Evolutionary conservation across 176 grass and related monocot genomes (phyloP).

Genomic region (Carex kokanica): DNA sequence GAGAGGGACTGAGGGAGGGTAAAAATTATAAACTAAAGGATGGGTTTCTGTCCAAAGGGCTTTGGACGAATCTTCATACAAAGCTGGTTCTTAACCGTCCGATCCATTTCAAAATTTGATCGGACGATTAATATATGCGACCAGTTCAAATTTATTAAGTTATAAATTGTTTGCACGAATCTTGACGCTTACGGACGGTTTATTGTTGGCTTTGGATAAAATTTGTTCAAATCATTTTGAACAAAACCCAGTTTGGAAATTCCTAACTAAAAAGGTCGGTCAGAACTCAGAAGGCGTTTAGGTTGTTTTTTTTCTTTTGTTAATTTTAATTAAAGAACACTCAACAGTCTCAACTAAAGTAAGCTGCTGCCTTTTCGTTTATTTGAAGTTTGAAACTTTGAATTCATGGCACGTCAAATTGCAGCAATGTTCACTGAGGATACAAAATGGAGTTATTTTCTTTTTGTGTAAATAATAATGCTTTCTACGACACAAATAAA

Average conservation of each 20-base stretch:
- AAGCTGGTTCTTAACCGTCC: no score
- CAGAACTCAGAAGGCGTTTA: background rate
- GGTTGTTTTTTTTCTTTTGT: background rate
- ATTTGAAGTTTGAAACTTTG: slow-evolving; percentile 2
- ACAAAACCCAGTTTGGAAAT: background rate
- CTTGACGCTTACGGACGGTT: no score
- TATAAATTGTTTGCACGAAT: no score
- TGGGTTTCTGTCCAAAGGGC: no score
- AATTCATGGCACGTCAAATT: no score
- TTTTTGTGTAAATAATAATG: background rate
- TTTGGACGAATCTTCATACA: no score
- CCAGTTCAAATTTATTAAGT: no score
- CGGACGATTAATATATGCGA: no score
- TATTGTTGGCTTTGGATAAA: background rate
- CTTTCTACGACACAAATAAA: background rate
- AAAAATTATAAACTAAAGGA: background rate
- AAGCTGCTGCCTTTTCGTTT: background rate
- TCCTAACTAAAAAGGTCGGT: background rate
- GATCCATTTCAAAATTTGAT: no score
- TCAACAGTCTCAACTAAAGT: background rate
- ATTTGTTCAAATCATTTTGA: background rate
- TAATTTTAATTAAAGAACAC: background rate
- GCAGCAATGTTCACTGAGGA: no score
- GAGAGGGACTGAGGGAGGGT: background rate
- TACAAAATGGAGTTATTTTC: background rate